phyloP scores from a whole-genome alignment of 805 yeast genomes.

The Pichia sporocuriosa region DNA sequence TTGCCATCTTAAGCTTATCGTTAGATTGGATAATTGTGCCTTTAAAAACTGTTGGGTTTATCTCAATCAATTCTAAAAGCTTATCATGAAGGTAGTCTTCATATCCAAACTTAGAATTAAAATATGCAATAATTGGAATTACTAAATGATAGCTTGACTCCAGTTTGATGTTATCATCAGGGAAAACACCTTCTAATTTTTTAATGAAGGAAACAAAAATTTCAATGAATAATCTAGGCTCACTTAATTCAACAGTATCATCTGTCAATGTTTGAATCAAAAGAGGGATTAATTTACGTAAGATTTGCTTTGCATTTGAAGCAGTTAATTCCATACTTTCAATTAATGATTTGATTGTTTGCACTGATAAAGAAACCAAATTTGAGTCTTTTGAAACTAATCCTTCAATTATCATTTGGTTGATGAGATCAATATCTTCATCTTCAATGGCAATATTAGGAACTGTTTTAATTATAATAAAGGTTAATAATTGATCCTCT shows the following conservation, averaged over 20 bases:
- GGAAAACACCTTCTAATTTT: constrained; percentile 22
- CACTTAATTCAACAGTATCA: constrained; percentile 17
- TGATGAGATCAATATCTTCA: constrained; percentile 33
- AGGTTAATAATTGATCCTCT: constrained; percentile 36
- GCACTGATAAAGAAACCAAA: constrained; percentile 39
- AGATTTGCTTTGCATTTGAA: constrained; percentile 29
- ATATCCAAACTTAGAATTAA: constrained; percentile 20
- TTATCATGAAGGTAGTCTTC: constrained; percentile 39
- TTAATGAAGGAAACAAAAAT: constrained; percentile 41
- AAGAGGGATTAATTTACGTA: constrained; percentile 41
- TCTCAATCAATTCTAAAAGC: constrained; percentile 39
- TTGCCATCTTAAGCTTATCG: constrained; percentile 33
- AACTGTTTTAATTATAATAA: constrained; percentile 39
- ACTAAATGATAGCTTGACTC: constrained; percentile 26
- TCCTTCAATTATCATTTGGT: constrained; percentile 30
- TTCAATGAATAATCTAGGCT: constrained; percentile 40
- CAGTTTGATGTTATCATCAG: constrained; percentile 1
- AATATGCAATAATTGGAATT: constrained; percentile 30
- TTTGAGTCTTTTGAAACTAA: constrained; percentile 30
- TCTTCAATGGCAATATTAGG: constrained; percentile 28
- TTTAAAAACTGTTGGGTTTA: constrained; percentile 44
- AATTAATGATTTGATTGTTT: constrained; percentile 56
- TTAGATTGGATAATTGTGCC: constrained; percentile 34
- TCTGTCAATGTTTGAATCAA: constrained; percentile 29
- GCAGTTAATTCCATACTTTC: constrained; percentile 17